Evolutionary conservation across 768 basidiomycete genomes (phyloP), one percentile per base, ranked within the genome.

Genomic region (Tricholoma sp.): DNA sequence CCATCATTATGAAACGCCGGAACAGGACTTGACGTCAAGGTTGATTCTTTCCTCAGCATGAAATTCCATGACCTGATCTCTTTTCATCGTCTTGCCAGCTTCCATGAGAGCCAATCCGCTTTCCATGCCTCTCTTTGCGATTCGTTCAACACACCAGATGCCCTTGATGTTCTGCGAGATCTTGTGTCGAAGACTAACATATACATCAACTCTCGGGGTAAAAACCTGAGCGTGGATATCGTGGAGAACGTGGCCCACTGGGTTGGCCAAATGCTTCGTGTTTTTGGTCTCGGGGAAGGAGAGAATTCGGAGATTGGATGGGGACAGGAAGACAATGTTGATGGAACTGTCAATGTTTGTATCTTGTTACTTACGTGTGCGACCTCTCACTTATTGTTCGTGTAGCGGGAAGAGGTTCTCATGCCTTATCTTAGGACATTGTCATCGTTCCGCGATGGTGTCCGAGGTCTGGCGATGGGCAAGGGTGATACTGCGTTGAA

Each of bases 101-200:
- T 95, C 34, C 79, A 89, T 61, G 75, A 83, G 54, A 83, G 85
- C 49, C 95, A 95, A 69, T 63, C 79, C 41, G 78, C 81, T 7
- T 96, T 99, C 80, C 85, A 92, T 54, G 78, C 74, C 11, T 91
- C 94, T 0, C 84, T 99, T 49, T 95, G 90, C 72, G 96, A 99
- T 71, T 98, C 95, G 0, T 97, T 98, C 80, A 95, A 98, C 69
- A 98, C 97, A 0, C 93, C 94, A 2, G 79, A 75, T 16, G 95
- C 94, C 0, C 71, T 98, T 21, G 80, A 82, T 63, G 74, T 84
- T 56, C 73, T 98, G 16, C 80, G 89, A 11, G 88, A 94, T 58
- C 76, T 98, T 35, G 84, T 98, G 47, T 89, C 90, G 3, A 80
- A 83, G 47, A 85, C 90, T 6, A 98, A 98, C 70, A 78, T 93